A percentile compares a stretch with the other conserved stretches of the same genome.
These are phyloP conservation scores for Wickerhamiella kazuoi DNA, from an alignment of 805 yeast species.

Conservation along the genomic window DNA sequence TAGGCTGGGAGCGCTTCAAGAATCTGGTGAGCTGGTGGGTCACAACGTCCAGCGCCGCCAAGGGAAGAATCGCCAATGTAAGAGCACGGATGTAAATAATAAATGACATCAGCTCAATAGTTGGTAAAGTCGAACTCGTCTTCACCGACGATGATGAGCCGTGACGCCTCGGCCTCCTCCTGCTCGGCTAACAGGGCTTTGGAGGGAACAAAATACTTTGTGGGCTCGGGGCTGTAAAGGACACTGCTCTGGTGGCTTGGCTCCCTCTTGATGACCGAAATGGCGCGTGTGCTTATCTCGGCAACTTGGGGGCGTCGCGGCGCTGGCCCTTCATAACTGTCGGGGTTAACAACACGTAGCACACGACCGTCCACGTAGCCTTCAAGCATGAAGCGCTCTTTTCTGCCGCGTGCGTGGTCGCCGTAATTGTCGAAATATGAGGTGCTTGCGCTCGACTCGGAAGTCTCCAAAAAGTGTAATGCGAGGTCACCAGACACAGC, in stretches of 20 bases:
- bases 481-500: neutral
- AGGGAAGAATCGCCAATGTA: neutral
- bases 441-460: too few species aligned
- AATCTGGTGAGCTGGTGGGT: too few species aligned
- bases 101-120: neutral
- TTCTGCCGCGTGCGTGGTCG: neutral
- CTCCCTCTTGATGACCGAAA: too few species aligned
- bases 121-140: neutral
- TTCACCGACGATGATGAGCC: neutral
- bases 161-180: neutral
- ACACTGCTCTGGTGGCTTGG: neutral
- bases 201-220: slow-evolving; percentile 1
- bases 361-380: slow-evolving; percentile 1
- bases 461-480: neutral
- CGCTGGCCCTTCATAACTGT: neutral
- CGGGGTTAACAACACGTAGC: slow-evolving; percentile 3
- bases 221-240: neutral
- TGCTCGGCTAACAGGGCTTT: slow-evolving; percentile 1
- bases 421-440: too few species aligned
- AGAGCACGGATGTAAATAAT: neutral
- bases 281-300: neutral
- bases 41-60: too few species aligned
- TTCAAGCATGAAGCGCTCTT: slow-evolving; percentile 1
- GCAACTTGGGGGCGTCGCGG: neutral
- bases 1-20: too few species aligned